Evolutionary conservation across 495 filamentous ascomycete genomes (phyloP), one percentile per base, ranked within the genome.

Genomic region (Poronia punctata): DNA sequence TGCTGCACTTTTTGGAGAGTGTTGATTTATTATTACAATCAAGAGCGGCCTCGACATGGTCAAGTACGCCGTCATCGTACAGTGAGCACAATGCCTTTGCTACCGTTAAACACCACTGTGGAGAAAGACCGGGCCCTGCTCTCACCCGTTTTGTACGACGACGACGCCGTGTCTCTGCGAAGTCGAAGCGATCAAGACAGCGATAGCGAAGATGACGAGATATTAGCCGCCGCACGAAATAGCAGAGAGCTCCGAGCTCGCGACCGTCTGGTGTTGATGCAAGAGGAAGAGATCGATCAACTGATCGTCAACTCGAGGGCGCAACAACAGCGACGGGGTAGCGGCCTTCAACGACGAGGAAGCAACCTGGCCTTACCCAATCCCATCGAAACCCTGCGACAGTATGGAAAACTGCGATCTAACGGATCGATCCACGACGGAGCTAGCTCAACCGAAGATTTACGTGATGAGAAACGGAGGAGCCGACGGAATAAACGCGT

Each of bases 201-300:
- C 45, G 82, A 87, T 53, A 83, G 76, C 54, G 82, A 86, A 45
- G 81, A 86, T 53, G 84, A 88, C 55, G 74, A 81, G 43, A 66
- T 83, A 39, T 65, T 80, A 18, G 65, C 71, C 38, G 71, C 71
- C 8, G 75, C 76, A 21, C 72, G 83, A 10, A 84, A 76, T 34
- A 86, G 83, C 46, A 62, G 74, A 31, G 87, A 94, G 55, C 66
- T 87, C 18, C 67, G 75, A 9, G 70, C 76, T 17, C 76, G 83
- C 57, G 88, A 93, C 53, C 72, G 76, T 32, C 71, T 79, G n/a
- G 80, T 95, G 0, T 59, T 95, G 43, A 74, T 83, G 29, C 86
- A 92, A 46, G 89, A 97, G 65, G 88, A 95, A 41, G 88, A 96
- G 54, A 67, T 83, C 32, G 89, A 93, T 52, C 77, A 82, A 45